A percentile compares a stretch with the other conserved stretches of the same genome.
phyloP scores from a whole-genome alignment of 2,329 filamentous ascomycete genomes.

The Bipolaris oryzae region DNA sequence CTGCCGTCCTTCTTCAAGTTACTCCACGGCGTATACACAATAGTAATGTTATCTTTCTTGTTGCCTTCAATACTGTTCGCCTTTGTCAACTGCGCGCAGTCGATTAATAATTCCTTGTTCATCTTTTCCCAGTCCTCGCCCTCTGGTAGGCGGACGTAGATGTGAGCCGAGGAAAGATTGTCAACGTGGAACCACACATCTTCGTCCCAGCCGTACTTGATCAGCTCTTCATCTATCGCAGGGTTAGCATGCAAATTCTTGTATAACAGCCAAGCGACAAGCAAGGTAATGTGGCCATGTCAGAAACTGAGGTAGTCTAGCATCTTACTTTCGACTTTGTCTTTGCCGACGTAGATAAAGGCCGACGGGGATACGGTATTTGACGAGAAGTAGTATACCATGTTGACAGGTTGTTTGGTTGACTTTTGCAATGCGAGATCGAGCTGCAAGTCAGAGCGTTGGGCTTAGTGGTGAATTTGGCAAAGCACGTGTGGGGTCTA shows the following conservation, averaged over 20 bases:
- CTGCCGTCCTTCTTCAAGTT: conserved; percentile 94
- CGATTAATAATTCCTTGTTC: conserved; percentile 73
- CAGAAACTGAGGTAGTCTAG: not conserved
- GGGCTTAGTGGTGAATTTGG: conserved; percentile 31
- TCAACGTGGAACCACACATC: conserved; percentile 99
- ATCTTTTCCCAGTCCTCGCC: conserved; percentile 85
- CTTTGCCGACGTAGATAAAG: conserved; percentile 95
- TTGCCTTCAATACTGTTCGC: conserved; percentile 99
- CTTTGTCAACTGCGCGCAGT: conserved; percentile 97
- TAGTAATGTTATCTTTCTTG: conserved; percentile 95
- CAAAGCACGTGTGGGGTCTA: conserved; percentile 38
- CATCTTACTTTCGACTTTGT: conserved; percentile 93
- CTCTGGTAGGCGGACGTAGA: conserved; percentile 85
- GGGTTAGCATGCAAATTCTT: not conserved
- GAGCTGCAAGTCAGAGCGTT: not conserved
- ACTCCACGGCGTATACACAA: conserved; percentile 98
- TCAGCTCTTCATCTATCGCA: conserved; percentile 87
- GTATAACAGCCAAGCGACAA: not conserved
- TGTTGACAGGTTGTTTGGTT: conserved; percentile 45
- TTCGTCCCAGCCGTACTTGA: conserved; percentile 91
- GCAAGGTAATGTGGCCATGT: not conserved
- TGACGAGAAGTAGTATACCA: conserved; percentile 98
- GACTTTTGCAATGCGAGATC: not conserved
- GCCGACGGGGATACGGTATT: conserved; percentile 80
- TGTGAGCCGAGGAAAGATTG: conserved; percentile 94